Conservation (phyloP, 805 yeast genomes). For the Sungouiella thailandica region DNA sequence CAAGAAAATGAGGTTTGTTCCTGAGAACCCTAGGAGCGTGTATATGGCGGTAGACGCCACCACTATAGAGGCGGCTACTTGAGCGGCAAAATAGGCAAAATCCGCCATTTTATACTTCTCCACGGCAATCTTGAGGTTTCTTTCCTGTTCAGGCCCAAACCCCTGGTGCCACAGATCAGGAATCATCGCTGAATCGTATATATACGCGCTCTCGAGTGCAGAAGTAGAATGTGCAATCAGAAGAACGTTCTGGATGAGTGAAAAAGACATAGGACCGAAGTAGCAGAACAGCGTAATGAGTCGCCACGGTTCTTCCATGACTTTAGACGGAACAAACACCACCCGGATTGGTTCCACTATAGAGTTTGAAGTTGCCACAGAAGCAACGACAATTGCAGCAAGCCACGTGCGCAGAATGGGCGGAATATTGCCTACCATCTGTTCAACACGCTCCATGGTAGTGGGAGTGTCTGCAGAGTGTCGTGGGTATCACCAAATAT, state of each 20-base stretch:
- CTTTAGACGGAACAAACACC: constrained; percentile 23
- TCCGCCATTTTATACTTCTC: too few relatives aligned
- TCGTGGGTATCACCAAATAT: too few relatives aligned
- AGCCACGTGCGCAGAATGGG: constrained; percentile 25
- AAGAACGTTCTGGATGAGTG: constrained; percentile 17
- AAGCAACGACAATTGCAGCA: constrained; percentile 17
- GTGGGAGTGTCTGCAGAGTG: too few relatives aligned
- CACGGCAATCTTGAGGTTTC: too few relatives aligned
- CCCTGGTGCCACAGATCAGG: too few relatives aligned
- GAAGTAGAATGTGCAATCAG: constrained; percentile 17
- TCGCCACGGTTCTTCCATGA: constrained; percentile 34
- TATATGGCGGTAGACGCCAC: too few relatives aligned
- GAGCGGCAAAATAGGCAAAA: too few relatives aligned
- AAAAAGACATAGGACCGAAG: constrained; percentile 23
- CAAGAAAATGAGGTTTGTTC: constrained; percentile 14
- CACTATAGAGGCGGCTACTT: too few relatives aligned
- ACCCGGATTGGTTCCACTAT: constrained; percentile 17
- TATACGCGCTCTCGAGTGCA: constrained; percentile 22
- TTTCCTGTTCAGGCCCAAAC: too few relatives aligned
- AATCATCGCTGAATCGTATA: constrained; percentile 14
- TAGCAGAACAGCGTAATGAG: constrained; percentile 30
- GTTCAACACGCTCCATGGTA: constrained; percentile 1
- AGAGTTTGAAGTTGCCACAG: constrained; percentile 17
- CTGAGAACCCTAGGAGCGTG: too few relatives aligned
- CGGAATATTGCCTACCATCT: constrained; percentile 8